These are phyloP conservation scores for Beauveria asiatica DNA, from an alignment of 2,329 filamentous ascomycete species.

Conservation along the genomic window DNA sequence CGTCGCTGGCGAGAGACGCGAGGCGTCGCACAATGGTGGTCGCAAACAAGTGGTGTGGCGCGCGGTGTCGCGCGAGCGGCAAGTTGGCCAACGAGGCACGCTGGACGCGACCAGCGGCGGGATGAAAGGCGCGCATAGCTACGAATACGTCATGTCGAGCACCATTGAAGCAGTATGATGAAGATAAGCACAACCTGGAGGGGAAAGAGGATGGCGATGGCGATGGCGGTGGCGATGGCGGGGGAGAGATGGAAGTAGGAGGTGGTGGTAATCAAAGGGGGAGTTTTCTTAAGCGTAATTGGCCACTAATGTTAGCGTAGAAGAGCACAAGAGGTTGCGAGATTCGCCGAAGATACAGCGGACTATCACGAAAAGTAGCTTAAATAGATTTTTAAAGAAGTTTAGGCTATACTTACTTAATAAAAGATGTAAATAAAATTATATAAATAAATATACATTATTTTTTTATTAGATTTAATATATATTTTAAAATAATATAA, in stretches of 20 bases:
- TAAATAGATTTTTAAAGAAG: too few relatives aligned
- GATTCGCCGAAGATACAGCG: too few relatives aligned
- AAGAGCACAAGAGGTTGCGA: too few relatives aligned
- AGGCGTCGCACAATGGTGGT: conserved; percentile 36
- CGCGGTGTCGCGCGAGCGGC: conserved; percentile 41
- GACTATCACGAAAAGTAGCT: too few relatives aligned
- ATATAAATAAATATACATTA: too few relatives aligned
- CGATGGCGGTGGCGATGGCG: not conserved
- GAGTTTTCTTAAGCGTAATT: not conserved
- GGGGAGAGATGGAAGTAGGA: not conserved
- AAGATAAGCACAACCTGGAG: conserved; percentile 8
- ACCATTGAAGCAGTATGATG: conserved; percentile 18
- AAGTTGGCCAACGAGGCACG: conserved; percentile 37
- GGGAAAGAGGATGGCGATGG: not conserved
- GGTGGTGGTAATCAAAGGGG: not conserved
- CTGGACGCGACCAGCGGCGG: conserved; percentile 28
- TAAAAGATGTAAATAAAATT: too few relatives aligned
- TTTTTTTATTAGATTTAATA: too few relatives aligned
- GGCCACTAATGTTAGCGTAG: not conserved
- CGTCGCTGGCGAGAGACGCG: conserved; percentile 21
- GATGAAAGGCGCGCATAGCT: conserved; percentile 20
- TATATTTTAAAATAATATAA: too few relatives aligned
- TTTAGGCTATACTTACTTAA: too few relatives aligned
- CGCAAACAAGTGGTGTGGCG: conserved; percentile 29
- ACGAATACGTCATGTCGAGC: conserved; percentile 8